These are phyloP conservation scores for Fraxinus floribunda DNA, from an alignment of 305 asterid species.

Conservation along the genomic window DNA sequence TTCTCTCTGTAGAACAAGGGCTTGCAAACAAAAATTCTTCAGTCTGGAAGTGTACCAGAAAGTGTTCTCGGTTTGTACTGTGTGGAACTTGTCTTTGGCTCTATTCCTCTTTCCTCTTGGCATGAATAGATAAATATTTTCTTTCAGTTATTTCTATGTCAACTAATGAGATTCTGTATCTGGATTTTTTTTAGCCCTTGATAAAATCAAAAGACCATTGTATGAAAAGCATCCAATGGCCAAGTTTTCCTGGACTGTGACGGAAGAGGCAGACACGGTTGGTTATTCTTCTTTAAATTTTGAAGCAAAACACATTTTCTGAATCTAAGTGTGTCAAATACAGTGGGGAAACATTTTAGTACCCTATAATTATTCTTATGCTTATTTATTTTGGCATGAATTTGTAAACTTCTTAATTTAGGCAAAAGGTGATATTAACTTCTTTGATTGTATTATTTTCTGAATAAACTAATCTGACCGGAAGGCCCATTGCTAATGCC, in stretches of 20 bases:
- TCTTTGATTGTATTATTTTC: conserved; percentile 10
- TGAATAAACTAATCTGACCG: conserved; percentile 14
- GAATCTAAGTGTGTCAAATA: conserved; percentile 6
- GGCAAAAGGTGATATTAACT: neutral
- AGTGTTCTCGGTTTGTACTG: conserved; percentile 79
- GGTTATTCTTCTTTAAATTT: conserved; percentile 30
- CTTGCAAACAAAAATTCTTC: conserved; percentile 76
- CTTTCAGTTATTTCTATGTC: conserved; percentile 10
- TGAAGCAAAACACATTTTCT: neutral
- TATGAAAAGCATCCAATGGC: conserved; percentile 97
- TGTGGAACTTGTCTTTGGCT: conserved; percentile 31
- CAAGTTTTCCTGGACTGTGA: conserved; percentile 90
- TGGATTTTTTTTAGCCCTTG: conserved; percentile 63
- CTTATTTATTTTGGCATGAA: conserved; percentile 11
- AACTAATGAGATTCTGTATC: conserved; percentile 12
- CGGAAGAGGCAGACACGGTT: conserved; percentile 91
- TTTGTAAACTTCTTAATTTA: conserved; percentile 19
- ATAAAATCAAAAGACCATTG: conserved; percentile 73
- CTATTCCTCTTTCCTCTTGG: conserved; percentile 12
- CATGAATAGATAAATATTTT: conserved; percentile 14
- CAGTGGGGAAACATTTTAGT: neutral
- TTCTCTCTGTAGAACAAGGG: conserved; percentile 64
- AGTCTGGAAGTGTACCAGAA: conserved; percentile 75
- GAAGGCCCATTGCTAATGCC: conserved; percentile 5
- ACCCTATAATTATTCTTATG: conserved; percentile 14